Conservation (phyloP, 2,329 filamentous ascomycete genomes). For the Alternaria dauci region DNA sequence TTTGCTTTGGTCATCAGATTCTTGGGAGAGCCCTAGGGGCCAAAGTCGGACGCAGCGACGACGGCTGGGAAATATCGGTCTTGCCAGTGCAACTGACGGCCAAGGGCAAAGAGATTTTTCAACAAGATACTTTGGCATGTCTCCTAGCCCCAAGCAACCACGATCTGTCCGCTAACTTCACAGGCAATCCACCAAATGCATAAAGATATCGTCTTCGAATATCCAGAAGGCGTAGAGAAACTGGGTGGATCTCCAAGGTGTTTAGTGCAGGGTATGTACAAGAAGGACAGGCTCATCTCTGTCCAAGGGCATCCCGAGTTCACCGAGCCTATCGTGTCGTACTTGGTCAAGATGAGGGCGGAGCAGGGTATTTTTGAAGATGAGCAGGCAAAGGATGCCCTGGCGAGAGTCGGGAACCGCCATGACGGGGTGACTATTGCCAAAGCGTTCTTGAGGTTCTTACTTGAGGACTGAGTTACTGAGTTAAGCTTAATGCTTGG, state of each 20-base stretch:
- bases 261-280: slow-evolving; percentile 81
- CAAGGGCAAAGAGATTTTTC: slow-evolving; percentile 76
- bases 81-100: slow-evolving; percentile 72
- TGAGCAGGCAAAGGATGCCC: slow-evolving; percentile 72
- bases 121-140: slow-evolving; percentile 67
- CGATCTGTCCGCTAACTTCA: not conserved
- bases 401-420: slow-evolving; percentile 68
- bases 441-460: slow-evolving; percentile 77
- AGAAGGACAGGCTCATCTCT: slow-evolving; percentile 71
- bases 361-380: slow-evolving; percentile 74
- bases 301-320: slow-evolving; percentile 92
- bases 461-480: slow-evolving; percentile 63
- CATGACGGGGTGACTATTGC: slow-evolving; percentile 85
- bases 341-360: slow-evolving; percentile 72
- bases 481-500: not conserved
- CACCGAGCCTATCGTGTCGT: slow-evolving; percentile 72
- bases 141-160: not conserved
- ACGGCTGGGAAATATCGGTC: slow-evolving; percentile 85
- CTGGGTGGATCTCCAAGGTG: slow-evolving; percentile 74
- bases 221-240: slow-evolving; percentile 67
- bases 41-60: slow-evolving; percentile 70
- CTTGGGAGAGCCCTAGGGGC: slow-evolving; percentile 75
- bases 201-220: slow-evolving; percentile 74
- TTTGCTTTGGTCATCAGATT: slow-evolving; percentile 91
- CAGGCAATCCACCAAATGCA: slow-evolving; percentile 87